A percentile compares a stretch with the other conserved stretches of the same genome.
phyloP scores from a whole-genome alignment of 768 basidiomycete genomes.

The Hemileccinum impolitum region DNA sequence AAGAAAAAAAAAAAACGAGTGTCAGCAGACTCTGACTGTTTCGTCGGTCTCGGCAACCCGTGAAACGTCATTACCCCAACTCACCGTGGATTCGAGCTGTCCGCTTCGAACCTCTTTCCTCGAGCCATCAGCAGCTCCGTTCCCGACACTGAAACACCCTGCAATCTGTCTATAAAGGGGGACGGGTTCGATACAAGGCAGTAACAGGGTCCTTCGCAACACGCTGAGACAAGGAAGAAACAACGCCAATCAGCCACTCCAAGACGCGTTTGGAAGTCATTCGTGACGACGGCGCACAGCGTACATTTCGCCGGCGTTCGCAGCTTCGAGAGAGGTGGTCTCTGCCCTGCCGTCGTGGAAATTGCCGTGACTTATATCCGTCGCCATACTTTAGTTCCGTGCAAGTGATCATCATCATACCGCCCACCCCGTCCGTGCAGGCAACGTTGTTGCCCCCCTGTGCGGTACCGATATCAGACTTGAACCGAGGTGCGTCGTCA shows the following conservation, averaged over 20 bases:
- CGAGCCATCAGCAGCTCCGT: neutral
- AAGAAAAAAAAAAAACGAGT: neutral
- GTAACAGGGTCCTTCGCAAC: conserved; percentile 5
- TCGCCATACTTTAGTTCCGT: conserved; percentile 18
- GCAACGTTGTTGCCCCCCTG: neutral
- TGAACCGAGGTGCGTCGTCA: conserved; percentile 4
- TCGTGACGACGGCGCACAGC: conserved; percentile 7
- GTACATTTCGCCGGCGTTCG: neutral
- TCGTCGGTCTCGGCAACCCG: conserved; percentile 7
- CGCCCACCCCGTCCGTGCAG: neutral
- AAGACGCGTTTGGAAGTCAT: conserved; percentile 12
- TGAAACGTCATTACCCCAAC: conserved; percentile 12
- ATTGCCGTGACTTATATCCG: conserved; percentile 22
- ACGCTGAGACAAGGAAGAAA: conserved; percentile 18
- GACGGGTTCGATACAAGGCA: conserved; percentile 5
- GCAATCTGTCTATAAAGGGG: conserved; percentile 5
- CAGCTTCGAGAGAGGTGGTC: neutral
- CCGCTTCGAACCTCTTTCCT: neutral
- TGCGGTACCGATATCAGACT: neutral
- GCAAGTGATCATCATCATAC: neutral
- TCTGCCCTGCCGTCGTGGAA: conserved; percentile 8
- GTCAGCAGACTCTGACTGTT: neutral
- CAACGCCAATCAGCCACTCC: conserved; percentile 2
- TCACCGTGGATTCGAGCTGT: no score
- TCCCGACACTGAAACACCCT: neutral